Conservation (phyloP, 371 early-diverging fungal species). For the Mucor circinelloides region DNA sequence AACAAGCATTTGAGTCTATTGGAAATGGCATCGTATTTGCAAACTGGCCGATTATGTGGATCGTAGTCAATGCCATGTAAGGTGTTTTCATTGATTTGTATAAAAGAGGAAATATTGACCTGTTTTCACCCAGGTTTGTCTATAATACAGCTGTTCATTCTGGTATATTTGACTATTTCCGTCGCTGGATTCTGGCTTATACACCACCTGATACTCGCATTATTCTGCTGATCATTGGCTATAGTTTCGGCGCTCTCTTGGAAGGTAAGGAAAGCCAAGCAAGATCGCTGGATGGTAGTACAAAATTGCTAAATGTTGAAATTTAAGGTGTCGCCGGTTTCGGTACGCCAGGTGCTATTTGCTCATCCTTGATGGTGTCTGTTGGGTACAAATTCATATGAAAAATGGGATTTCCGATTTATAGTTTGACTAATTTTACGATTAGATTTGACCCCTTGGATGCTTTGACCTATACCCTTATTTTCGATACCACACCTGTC, state of each 20-base stretch:
- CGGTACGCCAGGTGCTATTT: slow-evolving; percentile 57
- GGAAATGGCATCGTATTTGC: slow-evolving; percentile 52
- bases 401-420: background rate
- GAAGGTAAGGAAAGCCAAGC: slow-evolving; percentile 34
- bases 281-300: background rate
- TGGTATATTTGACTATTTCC: slow-evolving; percentile 51
- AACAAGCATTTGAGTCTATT: slow-evolving; percentile 43
- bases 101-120: background rate
- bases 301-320: background rate
- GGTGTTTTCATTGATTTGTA: background rate
- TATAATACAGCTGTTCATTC: slow-evolving; percentile 47
- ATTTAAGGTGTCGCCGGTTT: slow-evolving; percentile 49
- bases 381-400: slow-evolving; percentile 37
- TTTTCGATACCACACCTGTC: slow-evolving; percentile 52
- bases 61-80: slow-evolving; percentile 54
- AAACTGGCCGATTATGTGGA: slow-evolving; percentile 62
- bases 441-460: slow-evolving; percentile 45
- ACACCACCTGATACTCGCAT: slow-evolving; percentile 51
- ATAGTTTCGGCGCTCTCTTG: slow-evolving; percentile 48
- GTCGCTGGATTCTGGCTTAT: slow-evolving; percentile 52
- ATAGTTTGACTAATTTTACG: background rate
- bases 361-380: slow-evolving; percentile 52
- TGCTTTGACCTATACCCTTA: slow-evolving; percentile 43
- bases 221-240: slow-evolving; percentile 45
- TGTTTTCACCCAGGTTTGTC: slow-evolving; percentile 31